Percentiles rank a stretch among this genome's conserved stretches.
These are phyloP conservation scores for Hyphodiscus sp. DNA, from an alignment of 2,329 filamentous ascomycete species.

Conservation along the genomic window DNA sequence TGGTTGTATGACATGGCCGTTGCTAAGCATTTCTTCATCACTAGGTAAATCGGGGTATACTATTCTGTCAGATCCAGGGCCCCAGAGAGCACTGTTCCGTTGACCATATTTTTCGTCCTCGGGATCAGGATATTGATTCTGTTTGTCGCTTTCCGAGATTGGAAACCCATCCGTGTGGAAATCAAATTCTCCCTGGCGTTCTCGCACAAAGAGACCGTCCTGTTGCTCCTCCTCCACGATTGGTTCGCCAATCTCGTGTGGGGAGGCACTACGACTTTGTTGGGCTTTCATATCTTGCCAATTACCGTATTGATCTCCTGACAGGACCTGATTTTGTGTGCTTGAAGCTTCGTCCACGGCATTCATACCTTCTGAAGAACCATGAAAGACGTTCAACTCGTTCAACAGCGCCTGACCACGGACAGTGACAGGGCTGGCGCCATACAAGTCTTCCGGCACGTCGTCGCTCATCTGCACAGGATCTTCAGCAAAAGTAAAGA, in stretches of 20 bases:
- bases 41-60: constrained; percentile 19
- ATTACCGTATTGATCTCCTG: constrained; percentile 17
- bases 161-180: not conserved
- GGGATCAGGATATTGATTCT: constrained; percentile 5
- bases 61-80: not conserved
- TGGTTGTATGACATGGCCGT: not conserved
- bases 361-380: not conserved
- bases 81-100: constrained; percentile 4
- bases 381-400: not conserved
- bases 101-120: constrained; percentile 5
- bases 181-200: constrained; percentile 11
- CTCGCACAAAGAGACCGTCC: not conserved
- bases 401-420: not conserved
- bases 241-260: constrained; percentile 3
- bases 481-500: not conserved
- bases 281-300: constrained; percentile 14
- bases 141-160: not conserved
- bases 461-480: not conserved
- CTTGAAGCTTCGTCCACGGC: not conserved
- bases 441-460: constrained; percentile 6
- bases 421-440: not conserved
- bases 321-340: not conserved
- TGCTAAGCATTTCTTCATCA: not conserved
- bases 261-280: constrained; percentile 5
- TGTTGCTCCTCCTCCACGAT: not conserved